phyloP scores from a whole-genome alignment of 2,329 filamentous ascomycete species.

The Emericellopsis cladophorae region DNA sequence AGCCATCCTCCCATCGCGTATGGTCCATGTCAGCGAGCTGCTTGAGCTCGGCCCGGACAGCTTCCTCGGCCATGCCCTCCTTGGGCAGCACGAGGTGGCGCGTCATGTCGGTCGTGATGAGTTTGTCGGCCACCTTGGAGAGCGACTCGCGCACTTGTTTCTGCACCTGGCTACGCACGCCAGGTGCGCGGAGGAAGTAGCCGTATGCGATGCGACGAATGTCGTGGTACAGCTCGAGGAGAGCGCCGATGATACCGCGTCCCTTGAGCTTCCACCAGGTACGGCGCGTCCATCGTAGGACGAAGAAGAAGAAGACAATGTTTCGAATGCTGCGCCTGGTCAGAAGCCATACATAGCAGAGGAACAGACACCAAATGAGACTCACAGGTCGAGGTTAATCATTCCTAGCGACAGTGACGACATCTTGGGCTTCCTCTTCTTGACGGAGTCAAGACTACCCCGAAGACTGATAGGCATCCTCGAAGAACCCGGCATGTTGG shows the following conservation, averaged over 20 bases:
- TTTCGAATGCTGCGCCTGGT: constrained; percentile 59
- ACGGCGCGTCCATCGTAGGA: constrained; percentile 71
- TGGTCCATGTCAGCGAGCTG: constrained; percentile 78
- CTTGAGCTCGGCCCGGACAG: constrained; percentile 67
- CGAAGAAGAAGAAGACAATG: constrained; percentile 77
- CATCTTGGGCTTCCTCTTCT: constrained; percentile 32
- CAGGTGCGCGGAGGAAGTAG: constrained; percentile 74
- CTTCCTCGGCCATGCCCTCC: constrained; percentile 71
- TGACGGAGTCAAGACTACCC: constrained; percentile 50
- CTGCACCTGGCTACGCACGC: constrained; percentile 75
- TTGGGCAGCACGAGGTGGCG: constrained; percentile 68
- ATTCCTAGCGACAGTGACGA: constrained; percentile 35
- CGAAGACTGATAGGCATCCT: constrained; percentile 60
- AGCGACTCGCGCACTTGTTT: constrained; percentile 73
- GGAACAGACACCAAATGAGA: constrained; percentile 7
- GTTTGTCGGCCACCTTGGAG: constrained; percentile 68
- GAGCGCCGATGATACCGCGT: constrained; percentile 71
- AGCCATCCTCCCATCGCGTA: constrained; percentile 92
- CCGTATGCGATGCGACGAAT: constrained; percentile 67
- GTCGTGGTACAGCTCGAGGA: constrained; percentile 61
- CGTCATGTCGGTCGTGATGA: constrained; percentile 61
- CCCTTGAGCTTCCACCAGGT: constrained; percentile 77
- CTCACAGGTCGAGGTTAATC: constrained; percentile 59
- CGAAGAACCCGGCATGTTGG: constrained; percentile 51
- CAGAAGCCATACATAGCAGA: background rate